These are phyloP conservation scores for Beauveria pseudobassiana DNA, from an alignment of 2,329 filamentous ascomycete genomes.

Conservation along the genomic window DNA sequence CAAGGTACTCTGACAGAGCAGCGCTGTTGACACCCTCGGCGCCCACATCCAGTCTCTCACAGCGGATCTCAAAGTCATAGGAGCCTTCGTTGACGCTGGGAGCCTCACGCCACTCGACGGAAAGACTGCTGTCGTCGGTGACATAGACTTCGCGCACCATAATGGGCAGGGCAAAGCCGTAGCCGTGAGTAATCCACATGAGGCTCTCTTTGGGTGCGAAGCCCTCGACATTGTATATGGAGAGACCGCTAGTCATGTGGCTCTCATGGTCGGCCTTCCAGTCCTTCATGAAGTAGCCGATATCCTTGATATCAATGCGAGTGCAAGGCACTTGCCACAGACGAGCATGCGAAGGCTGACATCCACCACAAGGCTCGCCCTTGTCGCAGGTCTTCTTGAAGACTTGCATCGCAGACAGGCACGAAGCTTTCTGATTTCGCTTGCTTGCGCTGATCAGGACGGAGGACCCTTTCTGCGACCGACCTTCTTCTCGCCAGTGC, in stretches of 20 bases:
- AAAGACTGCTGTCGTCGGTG: constrained; percentile 85
- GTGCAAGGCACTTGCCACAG: constrained; percentile 98
- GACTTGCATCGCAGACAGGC: constrained; percentile 96
- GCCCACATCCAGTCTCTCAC: constrained; percentile 81
- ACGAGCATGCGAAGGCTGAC: constrained; percentile 89
- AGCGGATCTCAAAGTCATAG: constrained; percentile 76
- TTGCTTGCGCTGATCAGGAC: constrained; percentile 90
- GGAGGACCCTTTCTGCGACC: constrained; percentile 82
- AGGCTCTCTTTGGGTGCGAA: constrained; percentile 58
- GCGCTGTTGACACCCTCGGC: constrained; percentile 78
- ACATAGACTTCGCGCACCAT: constrained; percentile 92
- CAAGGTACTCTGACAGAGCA: constrained; percentile 82
- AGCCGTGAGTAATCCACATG: constrained; percentile 94
- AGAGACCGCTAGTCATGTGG: constrained; percentile 79
- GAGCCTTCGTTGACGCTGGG: constrained; percentile 60
- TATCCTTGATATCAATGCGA: constrained; percentile 97
- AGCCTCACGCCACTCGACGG: constrained; percentile 88
- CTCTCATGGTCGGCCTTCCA: constrained; percentile 97
- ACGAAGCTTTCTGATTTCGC: constrained; percentile 90
- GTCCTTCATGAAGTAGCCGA: constrained; percentile 98
- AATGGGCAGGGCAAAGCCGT: constrained; percentile 86
- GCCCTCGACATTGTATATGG: constrained; percentile 91
- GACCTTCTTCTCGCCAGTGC: constrained; percentile 78
- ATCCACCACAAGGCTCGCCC: constrained; percentile 90
- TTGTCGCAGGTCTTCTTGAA: constrained; percentile 99